Evolutionary conservation across 1,284 basidiomycete genomes (phyloP).

Genomic region (Ceratobasidium sp.): DNA sequence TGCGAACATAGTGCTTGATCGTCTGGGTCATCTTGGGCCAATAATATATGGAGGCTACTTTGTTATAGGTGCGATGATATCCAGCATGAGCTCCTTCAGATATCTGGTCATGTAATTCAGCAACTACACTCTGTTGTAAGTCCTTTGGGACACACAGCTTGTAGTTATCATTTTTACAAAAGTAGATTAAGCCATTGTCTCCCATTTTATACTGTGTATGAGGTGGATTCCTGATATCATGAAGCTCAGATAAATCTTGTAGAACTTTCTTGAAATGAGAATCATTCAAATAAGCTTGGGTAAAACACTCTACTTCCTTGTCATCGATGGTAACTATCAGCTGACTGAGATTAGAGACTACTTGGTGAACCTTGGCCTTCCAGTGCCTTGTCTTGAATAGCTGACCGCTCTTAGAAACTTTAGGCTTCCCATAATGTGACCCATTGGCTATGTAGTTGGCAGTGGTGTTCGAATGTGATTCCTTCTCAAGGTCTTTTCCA

Average conservation of each 20-base stretch:
- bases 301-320: too few relatives aligned
- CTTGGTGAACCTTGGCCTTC: neutral
- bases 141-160: conserved; percentile 53
- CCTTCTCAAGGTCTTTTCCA: conserved; percentile 28
- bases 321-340: neutral
- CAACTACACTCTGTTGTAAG: conserved; percentile 50
- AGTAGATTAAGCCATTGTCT: conserved; percentile 53
- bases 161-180: conserved; percentile 51
- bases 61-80: conserved; percentile 52
- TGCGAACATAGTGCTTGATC: conserved; percentile 52
- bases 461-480: neutral
- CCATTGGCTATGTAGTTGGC: neutral
- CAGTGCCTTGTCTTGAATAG: neutral
- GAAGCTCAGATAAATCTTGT: too few relatives aligned
- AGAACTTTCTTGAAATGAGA: too few relatives aligned
- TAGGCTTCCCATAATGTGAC: neutral
- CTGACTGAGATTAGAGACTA: neutral
- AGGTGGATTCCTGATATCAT: conserved; percentile 1
- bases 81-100: conserved; percentile 57
- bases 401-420: too few relatives aligned
- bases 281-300: too few relatives aligned
- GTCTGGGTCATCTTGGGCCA: conserved; percentile 58
- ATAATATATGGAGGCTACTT: conserved; percentile 52
- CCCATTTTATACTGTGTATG: conserved; percentile 48
- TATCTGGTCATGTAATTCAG: conserved; percentile 53